Evolutionary conservation across 2,329 filamentous ascomycete genomes (phyloP).

Genomic region (Colletotrichum sp.): DNA sequence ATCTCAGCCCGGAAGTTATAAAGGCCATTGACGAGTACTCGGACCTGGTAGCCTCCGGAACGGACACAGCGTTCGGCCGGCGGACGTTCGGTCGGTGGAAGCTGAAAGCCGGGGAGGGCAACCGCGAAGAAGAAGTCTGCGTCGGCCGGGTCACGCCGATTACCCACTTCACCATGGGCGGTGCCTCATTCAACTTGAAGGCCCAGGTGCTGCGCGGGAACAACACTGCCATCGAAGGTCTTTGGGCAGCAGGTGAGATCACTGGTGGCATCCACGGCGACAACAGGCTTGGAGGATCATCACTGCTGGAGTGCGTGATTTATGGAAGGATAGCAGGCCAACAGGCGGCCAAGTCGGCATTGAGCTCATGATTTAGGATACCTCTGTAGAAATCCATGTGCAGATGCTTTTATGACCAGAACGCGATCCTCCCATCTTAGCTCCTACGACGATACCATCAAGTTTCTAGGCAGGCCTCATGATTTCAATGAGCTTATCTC

Average conservation of each 20-base stretch:
- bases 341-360: slow-evolving; percentile 40
- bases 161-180: slow-evolving; percentile 72
- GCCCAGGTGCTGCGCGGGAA: slow-evolving; percentile 52
- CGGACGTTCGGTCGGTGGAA: slow-evolving; percentile 61
- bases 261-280: slow-evolving; percentile 69
- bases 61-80: slow-evolving; percentile 51
- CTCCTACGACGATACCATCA: not conserved
- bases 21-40: slow-evolving; percentile 55
- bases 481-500: not conserved
- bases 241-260: slow-evolving; percentile 70
- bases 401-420: not conserved
- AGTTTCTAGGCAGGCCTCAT: not conserved
- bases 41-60: slow-evolving; percentile 41
- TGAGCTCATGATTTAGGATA: not conserved
- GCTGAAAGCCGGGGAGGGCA: slow-evolving; percentile 46
- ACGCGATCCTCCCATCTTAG: not conserved
- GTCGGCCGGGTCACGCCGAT: slow-evolving; percentile 67
- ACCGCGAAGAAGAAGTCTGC: slow-evolving; percentile 58
- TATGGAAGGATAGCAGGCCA: slow-evolving; percentile 65
- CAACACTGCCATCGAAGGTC: slow-evolving; percentile 50
- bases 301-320: slow-evolving; percentile 67
- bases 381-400: not conserved
- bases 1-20: slow-evolving; percentile 47
- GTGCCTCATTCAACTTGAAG: slow-evolving; percentile 60
- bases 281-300: slow-evolving; percentile 66